A percentile compares a stretch with the other conserved stretches of the same genome.
Conservation (phyloP, 208 protist species). For the Borovskyia barvae region DNA sequence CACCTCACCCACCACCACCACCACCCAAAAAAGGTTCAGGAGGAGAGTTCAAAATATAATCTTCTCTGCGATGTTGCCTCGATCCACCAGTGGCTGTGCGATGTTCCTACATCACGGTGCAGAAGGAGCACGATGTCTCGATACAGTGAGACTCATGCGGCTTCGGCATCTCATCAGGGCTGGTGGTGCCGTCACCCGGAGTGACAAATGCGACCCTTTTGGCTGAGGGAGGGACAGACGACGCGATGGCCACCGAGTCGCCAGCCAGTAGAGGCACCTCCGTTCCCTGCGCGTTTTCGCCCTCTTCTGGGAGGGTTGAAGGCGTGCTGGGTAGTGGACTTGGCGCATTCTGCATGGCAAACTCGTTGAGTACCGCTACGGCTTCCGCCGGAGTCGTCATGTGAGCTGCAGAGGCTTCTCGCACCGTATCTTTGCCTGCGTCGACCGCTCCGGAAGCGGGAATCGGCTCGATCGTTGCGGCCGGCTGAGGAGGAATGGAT, state of each 20-base stretch:
- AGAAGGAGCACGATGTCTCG: conserved; percentile 15
- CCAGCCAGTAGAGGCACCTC: not conserved
- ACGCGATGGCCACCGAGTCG: not conserved
- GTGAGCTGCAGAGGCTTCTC: not conserved
- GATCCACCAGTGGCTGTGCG: no score
- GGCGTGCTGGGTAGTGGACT: no score
- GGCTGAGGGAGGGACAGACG: not conserved
- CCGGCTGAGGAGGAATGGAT: not conserved
- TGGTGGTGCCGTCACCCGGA: conserved; percentile 8
- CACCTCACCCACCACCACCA: no score
- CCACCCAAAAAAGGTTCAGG: no score
- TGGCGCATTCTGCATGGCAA: conserved; percentile 23
- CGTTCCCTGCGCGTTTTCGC: not conserved
- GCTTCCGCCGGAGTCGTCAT: not conserved
- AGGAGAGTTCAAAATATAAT: no score
- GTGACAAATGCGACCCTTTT: conserved; percentile 21
- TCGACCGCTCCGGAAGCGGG: not conserved
- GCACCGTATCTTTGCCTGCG: not conserved
- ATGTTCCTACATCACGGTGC: conserved; percentile 25
- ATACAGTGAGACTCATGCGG: conserved; percentile 22
- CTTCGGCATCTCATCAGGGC: not conserved
- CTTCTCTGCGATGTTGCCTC: no score
- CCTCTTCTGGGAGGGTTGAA: not conserved
- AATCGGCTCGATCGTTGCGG: not conserved
- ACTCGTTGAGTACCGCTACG: conserved; percentile 30